Conservation (phyloP, 768 basidiomycete genomes). For the Erythrobasidium yunnanense region DNA sequence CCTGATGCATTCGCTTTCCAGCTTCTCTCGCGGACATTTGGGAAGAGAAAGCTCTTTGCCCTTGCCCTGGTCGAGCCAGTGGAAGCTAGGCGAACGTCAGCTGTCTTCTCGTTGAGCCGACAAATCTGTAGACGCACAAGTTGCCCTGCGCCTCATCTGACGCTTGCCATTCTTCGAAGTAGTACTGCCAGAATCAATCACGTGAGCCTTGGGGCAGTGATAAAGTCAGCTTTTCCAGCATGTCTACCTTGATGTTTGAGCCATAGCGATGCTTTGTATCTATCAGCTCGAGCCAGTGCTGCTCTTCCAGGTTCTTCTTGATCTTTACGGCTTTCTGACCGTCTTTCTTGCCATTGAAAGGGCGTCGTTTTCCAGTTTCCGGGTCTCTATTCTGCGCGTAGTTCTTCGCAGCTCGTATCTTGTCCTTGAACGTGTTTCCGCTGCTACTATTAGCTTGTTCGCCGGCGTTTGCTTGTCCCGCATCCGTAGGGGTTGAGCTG, state of each 20-base stretch:
- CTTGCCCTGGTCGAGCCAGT: conserved; percentile 3
- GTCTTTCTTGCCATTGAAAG: conserved; percentile 8
- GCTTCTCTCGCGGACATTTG: conserved; percentile 14
- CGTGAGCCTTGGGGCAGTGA: not conserved
- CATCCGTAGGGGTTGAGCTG: not conserved
- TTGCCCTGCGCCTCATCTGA: conserved; percentile 6
- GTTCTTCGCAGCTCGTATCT: not conserved
- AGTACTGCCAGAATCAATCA: not conserved
- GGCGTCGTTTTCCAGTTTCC: conserved; percentile 9
- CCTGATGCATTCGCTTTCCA: conserved; percentile 1
- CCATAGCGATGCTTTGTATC: conserved; percentile 21
- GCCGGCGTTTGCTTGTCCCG: not conserved
- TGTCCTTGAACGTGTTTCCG: not conserved
- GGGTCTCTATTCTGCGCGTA: conserved; percentile 12
- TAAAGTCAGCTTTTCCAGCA: not conserved
- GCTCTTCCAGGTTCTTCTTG: conserved; percentile 19
- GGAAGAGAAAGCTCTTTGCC: conserved; percentile 5
- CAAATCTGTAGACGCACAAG: not conserved
- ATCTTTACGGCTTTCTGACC: conserved; percentile 13
- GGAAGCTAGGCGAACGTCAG: not conserved
- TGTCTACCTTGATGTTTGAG: conserved; percentile 12
- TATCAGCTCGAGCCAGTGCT: conserved; percentile 24
- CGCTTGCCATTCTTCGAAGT: conserved; percentile 16
- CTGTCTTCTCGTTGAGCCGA: not conserved
- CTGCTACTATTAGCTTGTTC: not conserved